A percentile compares a stretch with the other conserved stretches of the same genome.
phyloP scores from a whole-genome alignment of 1,284 basidiomycete species.

The Flammula alnicola region DNA sequence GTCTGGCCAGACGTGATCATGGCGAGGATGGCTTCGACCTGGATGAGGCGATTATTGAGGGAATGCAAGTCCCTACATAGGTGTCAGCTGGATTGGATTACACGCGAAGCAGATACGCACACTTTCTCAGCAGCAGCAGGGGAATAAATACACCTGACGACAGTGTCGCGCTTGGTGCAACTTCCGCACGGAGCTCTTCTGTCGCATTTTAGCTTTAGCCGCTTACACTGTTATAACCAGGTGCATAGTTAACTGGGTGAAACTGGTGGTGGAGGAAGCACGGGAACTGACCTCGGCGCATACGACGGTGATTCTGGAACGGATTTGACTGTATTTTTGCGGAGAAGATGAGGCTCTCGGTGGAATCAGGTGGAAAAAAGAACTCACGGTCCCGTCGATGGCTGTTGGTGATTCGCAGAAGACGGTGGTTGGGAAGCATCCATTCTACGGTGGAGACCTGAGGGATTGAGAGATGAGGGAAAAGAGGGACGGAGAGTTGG shows the following conservation, averaged over 20 bases:
- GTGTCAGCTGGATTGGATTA: constrained; percentile 6
- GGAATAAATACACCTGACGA: constrained; percentile 73
- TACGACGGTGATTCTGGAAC: constrained; percentile 79
- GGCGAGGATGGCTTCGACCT: constrained; percentile 54
- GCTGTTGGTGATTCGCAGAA: constrained; percentile 9
- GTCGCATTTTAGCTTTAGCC: constrained; percentile 82
- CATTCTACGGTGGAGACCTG: not conserved
- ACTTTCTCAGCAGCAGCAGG: constrained; percentile 83
- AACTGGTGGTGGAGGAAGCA: constrained; percentile 11
- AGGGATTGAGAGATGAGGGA: constrained; percentile 2
- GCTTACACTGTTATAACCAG: constrained; percentile 65
- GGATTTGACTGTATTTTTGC: constrained; percentile 60
- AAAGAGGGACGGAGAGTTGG: too few species aligned
- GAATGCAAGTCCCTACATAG: constrained; percentile 71
- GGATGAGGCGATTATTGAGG: constrained; percentile 75
- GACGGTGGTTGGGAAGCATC: too few species aligned
- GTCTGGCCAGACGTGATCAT: constrained; percentile 50
- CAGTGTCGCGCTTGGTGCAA: constrained; percentile 77
- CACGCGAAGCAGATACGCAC: constrained; percentile 42
- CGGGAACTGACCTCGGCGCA: constrained; percentile 73
- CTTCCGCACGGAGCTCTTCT: constrained; percentile 73
- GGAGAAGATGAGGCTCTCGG: constrained; percentile 11
- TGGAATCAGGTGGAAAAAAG: constrained; percentile 4
- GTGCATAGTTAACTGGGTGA: constrained; percentile 2
- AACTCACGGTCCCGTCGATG: constrained; percentile 33